Base-by-base conservation (phyloP, 1,139 yeast genomes). In the Arxiozyma bovina region DNA sequence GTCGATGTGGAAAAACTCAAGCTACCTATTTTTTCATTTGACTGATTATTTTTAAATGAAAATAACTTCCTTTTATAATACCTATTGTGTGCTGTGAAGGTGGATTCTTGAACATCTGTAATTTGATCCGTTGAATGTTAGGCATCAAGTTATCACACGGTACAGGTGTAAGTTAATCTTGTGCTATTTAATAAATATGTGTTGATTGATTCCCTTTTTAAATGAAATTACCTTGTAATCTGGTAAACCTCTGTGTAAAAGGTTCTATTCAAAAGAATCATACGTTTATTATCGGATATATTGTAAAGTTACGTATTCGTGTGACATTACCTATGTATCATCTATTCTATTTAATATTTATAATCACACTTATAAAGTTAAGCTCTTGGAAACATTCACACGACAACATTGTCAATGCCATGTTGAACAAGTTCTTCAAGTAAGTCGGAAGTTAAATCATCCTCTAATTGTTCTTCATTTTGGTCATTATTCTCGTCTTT, bases 1-100 rank as follows among this genome's bases (percentile, higher is more conserved):
- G 86, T 82, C 86, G 84, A 75, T 85, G 91, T 84, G 90, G 91
- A 85, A 82, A 83, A 82, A 82, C 75, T 80, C 88, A 76, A 81
- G 91, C 91, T 85, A 85, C 91, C 91, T 85, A 50, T 76, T 76
- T 64, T 70, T 69, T 67, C 67, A 72, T 73, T 75, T 63, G 63
- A 77, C 70, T 67, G 70, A 67, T 58, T 53, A 46, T 27, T 42
- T 22, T 23, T 18, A 42, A 49, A 43, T 44, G 42, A 34, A 50
- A 34, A 42, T 30, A 27, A 38, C 42, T 40, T 47, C 43, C 50
- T 23, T 43, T 20, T 42, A 12, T 8, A 42, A 21, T 21, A 41
- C 20, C 42, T n/a, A 30, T 8, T 17, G 11, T n/a, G 18, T 23
- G 8, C 42, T 22, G n/a, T 25, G 17, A n/a, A 42, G 48, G 20